Evolutionary conservation across 176 grass and related monocot species (phyloP).

Genomic region (Juncus inflexus): DNA sequence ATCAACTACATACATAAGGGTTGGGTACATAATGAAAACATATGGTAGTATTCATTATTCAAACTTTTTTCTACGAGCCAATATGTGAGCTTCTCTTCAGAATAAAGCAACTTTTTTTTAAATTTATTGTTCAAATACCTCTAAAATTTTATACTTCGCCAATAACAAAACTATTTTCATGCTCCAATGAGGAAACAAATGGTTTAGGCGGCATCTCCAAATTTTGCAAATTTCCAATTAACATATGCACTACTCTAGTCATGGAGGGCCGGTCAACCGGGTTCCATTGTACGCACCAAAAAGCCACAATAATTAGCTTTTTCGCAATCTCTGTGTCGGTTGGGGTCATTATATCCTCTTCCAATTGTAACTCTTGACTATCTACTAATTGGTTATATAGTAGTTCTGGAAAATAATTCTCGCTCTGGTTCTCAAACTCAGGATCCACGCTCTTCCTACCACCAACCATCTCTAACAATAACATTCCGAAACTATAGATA

Average conservation of each 20-base stretch:
- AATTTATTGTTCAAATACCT: background rate
- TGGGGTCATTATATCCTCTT: background rate
- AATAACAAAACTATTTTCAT: background rate
- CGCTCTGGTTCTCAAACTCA: constrained; percentile 16
- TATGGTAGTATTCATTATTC: too few relatives aligned
- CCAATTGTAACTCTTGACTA: constrained; percentile 12
- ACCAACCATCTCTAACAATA: constrained; percentile 55
- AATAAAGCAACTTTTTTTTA: background rate
- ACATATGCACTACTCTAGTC: constrained; percentile 61
- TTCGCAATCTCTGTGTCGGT: constrained; percentile 27
- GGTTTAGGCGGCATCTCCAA: constrained; percentile 44
- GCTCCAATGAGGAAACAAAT: constrained; percentile 22
- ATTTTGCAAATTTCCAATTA: constrained; percentile 35
- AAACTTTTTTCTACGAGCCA: too few relatives aligned
- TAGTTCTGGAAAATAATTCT: constrained; percentile 42
- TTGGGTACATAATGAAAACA: too few relatives aligned
- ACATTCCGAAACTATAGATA: background rate
- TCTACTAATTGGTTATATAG: constrained; percentile 24
- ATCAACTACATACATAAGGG: background rate
- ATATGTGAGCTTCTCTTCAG: too few relatives aligned
- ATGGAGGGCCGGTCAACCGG: constrained; percentile 42
- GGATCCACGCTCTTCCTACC: constrained; percentile 46
- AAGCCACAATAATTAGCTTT: constrained; percentile 7
- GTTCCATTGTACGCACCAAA: constrained; percentile 72
- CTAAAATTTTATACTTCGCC: background rate